Conservation (phyloP, 108 stramenopile species). For the Cylindrotheca closterium region DNA sequence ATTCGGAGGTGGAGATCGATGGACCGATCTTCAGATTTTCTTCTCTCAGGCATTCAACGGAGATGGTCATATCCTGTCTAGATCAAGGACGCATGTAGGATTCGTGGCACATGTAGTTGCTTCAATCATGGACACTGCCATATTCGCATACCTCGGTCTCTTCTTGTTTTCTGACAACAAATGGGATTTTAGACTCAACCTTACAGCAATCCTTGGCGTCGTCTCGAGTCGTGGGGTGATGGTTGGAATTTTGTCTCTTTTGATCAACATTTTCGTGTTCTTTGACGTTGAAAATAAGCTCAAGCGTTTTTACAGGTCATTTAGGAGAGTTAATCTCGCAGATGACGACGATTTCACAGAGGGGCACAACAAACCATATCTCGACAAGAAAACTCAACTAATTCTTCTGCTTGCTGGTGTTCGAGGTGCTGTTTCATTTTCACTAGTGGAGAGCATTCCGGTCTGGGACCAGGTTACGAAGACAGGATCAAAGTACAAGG, state of each 20-base stretch:
- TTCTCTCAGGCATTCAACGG: constrained; percentile 35
- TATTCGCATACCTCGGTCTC: constrained; percentile 87
- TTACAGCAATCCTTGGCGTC: constrained; percentile 59
- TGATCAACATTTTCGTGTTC: constrained; percentile 55
- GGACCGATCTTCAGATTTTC: constrained; percentile 14
- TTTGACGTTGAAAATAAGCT: constrained; percentile 41
- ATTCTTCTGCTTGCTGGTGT: constrained; percentile 81
- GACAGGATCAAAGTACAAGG: constrained; percentile 71
- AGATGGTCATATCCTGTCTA: constrained; percentile 47
- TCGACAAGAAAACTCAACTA: constrained; percentile 58
- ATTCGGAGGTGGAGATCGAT: not conserved
- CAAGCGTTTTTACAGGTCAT: constrained; percentile 9
- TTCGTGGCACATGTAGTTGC: constrained; percentile 82
- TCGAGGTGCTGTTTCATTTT: constrained; percentile 87
- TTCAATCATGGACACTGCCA: constrained; percentile 74
- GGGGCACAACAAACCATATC: constrained; percentile 14
- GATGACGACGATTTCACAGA: constrained; percentile 30
- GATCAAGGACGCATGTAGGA: constrained; percentile 71
- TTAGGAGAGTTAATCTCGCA: constrained; percentile 23
- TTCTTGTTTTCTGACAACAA: constrained; percentile 80
- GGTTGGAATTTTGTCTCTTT: constrained; percentile 56
- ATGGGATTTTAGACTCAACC: constrained; percentile 60
- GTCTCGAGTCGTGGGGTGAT: constrained; percentile 70
- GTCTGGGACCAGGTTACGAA: constrained; percentile 75
- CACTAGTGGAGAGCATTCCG: constrained; percentile 84